Base-by-base conservation (phyloP, 306 rosid genomes). In the Castanospermum australe region DNA sequence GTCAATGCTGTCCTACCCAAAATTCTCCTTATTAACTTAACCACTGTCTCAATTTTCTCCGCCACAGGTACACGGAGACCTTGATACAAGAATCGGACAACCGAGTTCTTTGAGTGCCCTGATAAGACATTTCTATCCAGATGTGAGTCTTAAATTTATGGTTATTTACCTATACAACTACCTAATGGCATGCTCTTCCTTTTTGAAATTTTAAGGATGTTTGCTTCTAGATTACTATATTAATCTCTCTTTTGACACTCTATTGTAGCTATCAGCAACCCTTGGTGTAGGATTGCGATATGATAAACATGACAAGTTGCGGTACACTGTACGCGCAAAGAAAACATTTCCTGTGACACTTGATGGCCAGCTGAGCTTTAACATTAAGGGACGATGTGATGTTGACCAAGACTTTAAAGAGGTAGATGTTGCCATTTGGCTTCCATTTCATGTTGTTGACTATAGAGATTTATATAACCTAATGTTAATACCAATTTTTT, bases 1-100 rank as follows among this genome's bases (percentile, higher is more conserved):
- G 60, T 2, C 18, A 54, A 9, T 21, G 28, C 5, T 3, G 21
- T 22, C 32, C 15, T 10, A 20, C 14, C 21, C 32, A 8, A 55
- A 12, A 11, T 6, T 5, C 6, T 32, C 4, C 8, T 2, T 9
- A 4, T n/a, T n/a, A n/a, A n/a, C n/a, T n/a, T n/a, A n/a, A n/a
- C n/a, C n/a, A n/a, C n/a, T n/a, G n/a, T n/a, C n/a, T n/a, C n/a
- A n/a, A n/a, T 28, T 41, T 54, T 50, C 8, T 13, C 22, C 21
- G 12, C 54, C 28, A 20, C 86, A 95, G 99, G 75, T 91, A n/a
- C 94, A 84, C 30, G 98, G 92, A 28, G 99, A 89, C 81, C 91
- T 96, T 12, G 98, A 96, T 67, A 96, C 98, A 2, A 83, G 63
- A 84, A 7, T 63, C 42, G 99, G 93, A 79, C 90, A 72, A 67